A percentile compares a stretch with the other conserved stretches of the same genome.
These are phyloP conservation scores for Capronia epimyces DNA, from an alignment of 2,329 filamentous ascomycete species.

Conservation along the genomic window DNA sequence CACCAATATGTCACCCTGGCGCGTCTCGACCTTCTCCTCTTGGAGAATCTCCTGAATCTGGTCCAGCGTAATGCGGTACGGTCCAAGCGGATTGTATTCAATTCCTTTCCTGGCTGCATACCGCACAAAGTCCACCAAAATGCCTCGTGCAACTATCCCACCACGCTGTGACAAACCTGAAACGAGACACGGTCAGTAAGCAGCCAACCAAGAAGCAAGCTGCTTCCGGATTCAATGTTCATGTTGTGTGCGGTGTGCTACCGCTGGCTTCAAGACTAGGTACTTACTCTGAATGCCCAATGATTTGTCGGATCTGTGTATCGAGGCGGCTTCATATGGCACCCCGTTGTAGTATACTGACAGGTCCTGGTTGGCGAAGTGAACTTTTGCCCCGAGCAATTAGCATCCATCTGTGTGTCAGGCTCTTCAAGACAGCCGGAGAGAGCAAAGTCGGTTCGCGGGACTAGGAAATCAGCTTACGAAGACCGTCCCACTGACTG, in stretches of 20 bases:
- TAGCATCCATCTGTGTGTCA: no score
- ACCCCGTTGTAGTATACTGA: constrained; percentile 13
- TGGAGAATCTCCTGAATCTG: constrained; percentile 43
- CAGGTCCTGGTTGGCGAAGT: no score
- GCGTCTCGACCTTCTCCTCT: constrained; percentile 42
- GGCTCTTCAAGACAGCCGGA: no score
- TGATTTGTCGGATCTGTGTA: no score
- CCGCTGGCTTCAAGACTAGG: no score
- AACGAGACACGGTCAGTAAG: not conserved
- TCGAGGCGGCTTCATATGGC: not conserved
- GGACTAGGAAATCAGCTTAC: constrained; percentile 25
- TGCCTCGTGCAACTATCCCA: constrained; percentile 42
- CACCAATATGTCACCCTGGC: constrained; percentile 53
- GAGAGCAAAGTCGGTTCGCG: no score
- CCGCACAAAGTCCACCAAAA: constrained; percentile 41
- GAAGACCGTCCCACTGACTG: constrained; percentile 46
- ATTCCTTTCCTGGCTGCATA: constrained; percentile 39
- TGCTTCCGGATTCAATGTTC: no score
- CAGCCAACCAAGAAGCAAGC: not conserved
- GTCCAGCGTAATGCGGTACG: constrained; percentile 41
- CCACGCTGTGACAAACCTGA: constrained; percentile 37
- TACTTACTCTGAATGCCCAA: constrained; percentile 17
- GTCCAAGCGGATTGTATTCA: constrained; percentile 36
- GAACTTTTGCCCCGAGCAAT: no score
- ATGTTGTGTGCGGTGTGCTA: no score